phyloP scores from a whole-genome alignment of 2,329 filamentous ascomycete species.

The Arthrocladium fulminans region DNA sequence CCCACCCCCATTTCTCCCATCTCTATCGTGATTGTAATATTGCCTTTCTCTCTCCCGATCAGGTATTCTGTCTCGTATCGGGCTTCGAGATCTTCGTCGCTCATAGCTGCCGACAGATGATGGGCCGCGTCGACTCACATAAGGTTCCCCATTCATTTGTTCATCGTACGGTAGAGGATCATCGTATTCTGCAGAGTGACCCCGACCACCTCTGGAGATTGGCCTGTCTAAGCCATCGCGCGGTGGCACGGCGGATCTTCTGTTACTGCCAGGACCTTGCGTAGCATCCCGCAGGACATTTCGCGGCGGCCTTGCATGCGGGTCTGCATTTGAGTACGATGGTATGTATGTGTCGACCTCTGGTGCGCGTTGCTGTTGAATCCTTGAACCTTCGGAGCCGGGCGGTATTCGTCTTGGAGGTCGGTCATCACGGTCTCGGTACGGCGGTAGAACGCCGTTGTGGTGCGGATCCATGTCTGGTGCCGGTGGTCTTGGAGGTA shows the following conservation, averaged over 20 bases:
- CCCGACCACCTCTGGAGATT: background rate
- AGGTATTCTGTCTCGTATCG: slow-evolving; percentile 12
- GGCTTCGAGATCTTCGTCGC: slow-evolving; percentile 17
- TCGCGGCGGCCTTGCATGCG: slow-evolving; percentile 7
- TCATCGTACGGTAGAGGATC: slow-evolving; percentile 7
- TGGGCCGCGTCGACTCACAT: background rate
- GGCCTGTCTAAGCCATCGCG: slow-evolving; percentile 5
- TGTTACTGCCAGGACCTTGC: slow-evolving; percentile 2
- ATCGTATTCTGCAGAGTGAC: slow-evolving; percentile 7
- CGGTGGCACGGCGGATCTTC: slow-evolving; percentile 6
- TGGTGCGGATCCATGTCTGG: slow-evolving; percentile 16
- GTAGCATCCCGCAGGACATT: slow-evolving; percentile 3
- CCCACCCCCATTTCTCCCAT: slow-evolving; percentile 1
- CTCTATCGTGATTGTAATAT: slow-evolving; percentile 5
- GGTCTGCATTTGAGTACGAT: slow-evolving; percentile 21
- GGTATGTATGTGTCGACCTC: slow-evolving; percentile 24
- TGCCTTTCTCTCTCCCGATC: slow-evolving; percentile 6
- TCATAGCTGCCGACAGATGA: slow-evolving; percentile 9
- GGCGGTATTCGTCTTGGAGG: slow-evolving; percentile 14
- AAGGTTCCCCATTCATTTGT: slow-evolving; percentile 3
- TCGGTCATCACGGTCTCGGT: slow-evolving; percentile 19
- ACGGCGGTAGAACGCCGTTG: slow-evolving; percentile 11
- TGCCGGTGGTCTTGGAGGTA: slow-evolving; percentile 17
- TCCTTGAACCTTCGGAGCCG: slow-evolving; percentile 8
- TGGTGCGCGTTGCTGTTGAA: slow-evolving; percentile 5